Evolutionary conservation across 2,329 filamentous ascomycete genomes (phyloP).

Genomic region (Fusarium scirpi): DNA sequence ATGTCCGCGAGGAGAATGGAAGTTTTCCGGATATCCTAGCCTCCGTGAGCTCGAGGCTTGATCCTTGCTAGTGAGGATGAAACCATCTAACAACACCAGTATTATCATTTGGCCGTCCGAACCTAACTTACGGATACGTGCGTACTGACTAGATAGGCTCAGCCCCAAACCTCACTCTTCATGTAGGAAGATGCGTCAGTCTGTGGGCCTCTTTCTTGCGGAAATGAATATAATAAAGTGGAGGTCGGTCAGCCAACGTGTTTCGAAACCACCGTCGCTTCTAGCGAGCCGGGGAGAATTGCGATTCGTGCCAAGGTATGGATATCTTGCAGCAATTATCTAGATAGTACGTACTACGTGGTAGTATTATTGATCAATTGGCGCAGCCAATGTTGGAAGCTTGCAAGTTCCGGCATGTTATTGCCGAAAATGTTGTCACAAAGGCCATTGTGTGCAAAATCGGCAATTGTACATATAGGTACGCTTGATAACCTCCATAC

Average conservation of each 20-base stretch:
- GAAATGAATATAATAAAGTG: slow-evolving; percentile 34
- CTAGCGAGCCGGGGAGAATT: slow-evolving; percentile 30
- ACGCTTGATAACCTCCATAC: slow-evolving; percentile 9
- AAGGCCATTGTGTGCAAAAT: slow-evolving; percentile 12
- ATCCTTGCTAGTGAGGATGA: slow-evolving; percentile 16
- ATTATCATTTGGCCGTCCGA: slow-evolving; percentile 3
- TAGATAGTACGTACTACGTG: not conserved
- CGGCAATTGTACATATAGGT: not conserved
- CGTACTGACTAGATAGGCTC: slow-evolving; percentile 18
- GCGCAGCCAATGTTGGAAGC: not conserved
- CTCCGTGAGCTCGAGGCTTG: slow-evolving; percentile 21
- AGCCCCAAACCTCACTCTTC: slow-evolving; percentile 19
- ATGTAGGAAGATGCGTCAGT: slow-evolving; percentile 31
- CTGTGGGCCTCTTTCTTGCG: slow-evolving; percentile 29
- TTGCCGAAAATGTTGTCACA: slow-evolving; percentile 6
- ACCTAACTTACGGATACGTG: not conserved
- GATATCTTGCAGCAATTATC: not conserved
- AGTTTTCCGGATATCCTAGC: slow-evolving; percentile 19
- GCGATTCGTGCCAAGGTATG: slow-evolving; percentile 11
- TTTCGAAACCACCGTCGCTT: slow-evolving; percentile 46
- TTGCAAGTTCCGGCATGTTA: slow-evolving; percentile 10
- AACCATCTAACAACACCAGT: slow-evolving; percentile 13
- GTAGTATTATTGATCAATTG: not conserved
- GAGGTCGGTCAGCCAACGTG: slow-evolving; percentile 38
- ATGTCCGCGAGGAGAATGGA: slow-evolving; percentile 14